Base-by-base conservation (phyloP, 805 yeast species). In the Zygoascus tannicola region DNA sequence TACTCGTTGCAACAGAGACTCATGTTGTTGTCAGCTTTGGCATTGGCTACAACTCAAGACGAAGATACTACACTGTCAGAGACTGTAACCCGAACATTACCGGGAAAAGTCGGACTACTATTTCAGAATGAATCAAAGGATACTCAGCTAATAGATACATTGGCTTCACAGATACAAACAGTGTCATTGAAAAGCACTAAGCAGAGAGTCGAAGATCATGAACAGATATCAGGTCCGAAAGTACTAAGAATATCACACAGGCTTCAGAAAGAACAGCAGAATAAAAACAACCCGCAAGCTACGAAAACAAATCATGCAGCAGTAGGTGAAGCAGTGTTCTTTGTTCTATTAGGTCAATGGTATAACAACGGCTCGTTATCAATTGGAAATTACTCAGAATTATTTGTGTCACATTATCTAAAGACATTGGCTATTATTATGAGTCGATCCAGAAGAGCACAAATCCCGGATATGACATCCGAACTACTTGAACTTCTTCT, bases 1-100 rank as follows among this genome's bases (percentile, higher is more conserved):
- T 76, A 81, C 49, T 85, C 95, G 0, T 59, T 92, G 16, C 92
- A 83, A 48, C 88, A 81, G 47, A 63, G 97, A 39, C 68, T 88
- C 63, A 64, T 75, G 22, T 67, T 88, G 5, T 60, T 92, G 16
- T 75, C 88, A 3, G 65, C 84, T 0, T 56, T 85, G 10, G 80
- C 88, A 0, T 63, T 87, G 20, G 75, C 84, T 2, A 85, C 87
- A 0, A 63, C 95, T 47, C 86, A 83, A 50, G 66, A 7, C 7
- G 10, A 7, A 26, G 30, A 26, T 8, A 8, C 30, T 26, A n/a
- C n/a, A n/a, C n/a, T n/a, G n/a, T 26, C 30, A 26, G 30, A 26
- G 30, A 8, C 12, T 8, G 7, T 26, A 26, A 8, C 30, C 12
- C 7, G 12, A 26, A 12, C 30, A 8, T 26, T 26, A 26, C 30